Percentiles rank a stretch among this genome's conserved stretches.
Conservation (phyloP, 2,329 filamentous ascomycete genomes). For the Fonsecaea pedrosoi region DNA sequence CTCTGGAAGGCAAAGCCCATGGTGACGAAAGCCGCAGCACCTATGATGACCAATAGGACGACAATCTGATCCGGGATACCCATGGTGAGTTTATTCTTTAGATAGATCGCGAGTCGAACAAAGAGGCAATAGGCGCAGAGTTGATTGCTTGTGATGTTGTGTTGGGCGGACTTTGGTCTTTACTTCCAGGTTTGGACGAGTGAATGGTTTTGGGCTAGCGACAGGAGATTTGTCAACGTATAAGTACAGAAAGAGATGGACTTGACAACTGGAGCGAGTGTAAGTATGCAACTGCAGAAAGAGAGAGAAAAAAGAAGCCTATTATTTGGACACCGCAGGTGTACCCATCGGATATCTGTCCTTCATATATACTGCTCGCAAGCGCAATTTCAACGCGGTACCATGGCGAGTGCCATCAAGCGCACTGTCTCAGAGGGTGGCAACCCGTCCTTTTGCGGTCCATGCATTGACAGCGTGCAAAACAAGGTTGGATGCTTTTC, state of each 20-base stretch:
- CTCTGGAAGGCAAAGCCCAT: conserved; percentile 30
- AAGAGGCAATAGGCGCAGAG: neutral
- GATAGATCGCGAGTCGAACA: neutral
- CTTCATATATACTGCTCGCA: conserved; percentile 10
- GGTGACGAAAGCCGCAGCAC: conserved; percentile 17
- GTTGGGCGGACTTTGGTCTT: neutral
- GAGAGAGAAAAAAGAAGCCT: neutral
- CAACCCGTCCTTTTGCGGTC: neutral
- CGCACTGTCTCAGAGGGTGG: neutral
- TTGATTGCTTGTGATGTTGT: neutral
- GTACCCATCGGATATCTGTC: neutral
- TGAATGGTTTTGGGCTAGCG: neutral
- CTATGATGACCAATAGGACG: conserved; percentile 31
- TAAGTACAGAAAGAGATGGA: neutral
- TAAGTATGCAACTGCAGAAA: neutral
- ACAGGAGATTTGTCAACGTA: neutral
- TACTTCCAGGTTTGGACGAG: neutral
- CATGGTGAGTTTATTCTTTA: neutral
- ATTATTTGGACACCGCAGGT: neutral
- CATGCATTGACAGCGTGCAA: conserved; percentile 11
- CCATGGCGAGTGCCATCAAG: neutral
- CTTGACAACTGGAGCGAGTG: neutral
- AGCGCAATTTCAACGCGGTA: conserved; percentile 2
- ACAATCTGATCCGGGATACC: conserved; percentile 24
- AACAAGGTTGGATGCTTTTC: conserved; percentile 2